Evolutionary conservation across 805 yeast genomes (phyloP), one percentile per base, ranked within the genome.

Genomic region (Wickerhamomyces queroliae): DNA sequence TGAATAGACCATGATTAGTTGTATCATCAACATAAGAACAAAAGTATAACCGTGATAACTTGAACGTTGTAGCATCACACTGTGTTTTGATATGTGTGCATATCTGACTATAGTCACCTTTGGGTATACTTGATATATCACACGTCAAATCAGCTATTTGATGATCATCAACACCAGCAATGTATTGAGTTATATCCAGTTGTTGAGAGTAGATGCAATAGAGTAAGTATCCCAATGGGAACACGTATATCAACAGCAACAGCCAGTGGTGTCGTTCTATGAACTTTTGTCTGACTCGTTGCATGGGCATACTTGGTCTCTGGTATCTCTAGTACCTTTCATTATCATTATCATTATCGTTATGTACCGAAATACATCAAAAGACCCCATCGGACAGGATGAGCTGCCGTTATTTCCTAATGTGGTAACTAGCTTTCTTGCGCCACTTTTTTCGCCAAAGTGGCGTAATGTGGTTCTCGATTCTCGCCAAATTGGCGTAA

Each of bases 21-120:
- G n/a, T n/a, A n/a, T n/a, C n/a, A n/a, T n/a, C n/a, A n/a, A 10
- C 19, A 16, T 28, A 8, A 1, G 38, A 11, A 25, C 43, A 44
- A 33, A 33, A 47, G 26, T 38, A 45, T 20, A 28, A 16, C n/a
- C 10, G n/a, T n/a, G 41, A 25, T 2, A 35, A 3, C 13, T 35
- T 15, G 23, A 39, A 43, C 9, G 20, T 15, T 2, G 37, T 4
- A 19, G 36, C 37, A 34, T n/a, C n/a, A n/a, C 47, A 44, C 13
- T 40, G 15, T 3, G 35, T 7, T 11, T 24, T 17, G 41, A 47
- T 42, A 33, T 24, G 39, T 19, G 23, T 3, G 17, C 43, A 38
- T 5, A 35, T 35, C 7, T 4, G 33, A 38, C 4, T 42, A 43
- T 13, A 11, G n/a, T 35, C 30, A 2, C 17, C 4, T 1, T 7